phyloP scores from a whole-genome alignment of 2,329 filamentous ascomycete species.

The Epichloe sp. region DNA sequence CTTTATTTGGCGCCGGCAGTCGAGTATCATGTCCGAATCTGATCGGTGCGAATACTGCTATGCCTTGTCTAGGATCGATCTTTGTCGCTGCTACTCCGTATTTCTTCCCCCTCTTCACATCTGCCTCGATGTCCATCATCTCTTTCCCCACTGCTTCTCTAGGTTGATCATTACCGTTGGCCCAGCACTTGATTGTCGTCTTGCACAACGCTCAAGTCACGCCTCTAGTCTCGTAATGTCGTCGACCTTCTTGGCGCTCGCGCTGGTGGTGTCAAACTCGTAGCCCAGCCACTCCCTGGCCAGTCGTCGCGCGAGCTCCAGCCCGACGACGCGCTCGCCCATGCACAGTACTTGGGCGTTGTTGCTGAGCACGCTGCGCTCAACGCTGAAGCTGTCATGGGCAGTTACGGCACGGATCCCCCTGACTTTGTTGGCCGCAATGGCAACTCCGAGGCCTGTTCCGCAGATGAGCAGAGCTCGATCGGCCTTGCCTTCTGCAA shows the following conservation, averaged over 20 bases:
- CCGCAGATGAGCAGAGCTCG: constrained; percentile 74
- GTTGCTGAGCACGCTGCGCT: constrained; percentile 69
- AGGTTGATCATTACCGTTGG: too few species aligned
- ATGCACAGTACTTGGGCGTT: constrained; percentile 80
- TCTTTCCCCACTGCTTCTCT: not conserved
- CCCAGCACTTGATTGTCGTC: too few species aligned
- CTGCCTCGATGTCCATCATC: too few species aligned
- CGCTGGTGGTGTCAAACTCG: constrained; percentile 51
- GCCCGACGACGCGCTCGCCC: constrained; percentile 69
- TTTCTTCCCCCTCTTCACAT: too few species aligned
- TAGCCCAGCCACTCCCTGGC: constrained; percentile 83
- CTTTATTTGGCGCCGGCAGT: not conserved
- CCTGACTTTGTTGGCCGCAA: constrained; percentile 77
- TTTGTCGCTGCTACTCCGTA: not conserved
- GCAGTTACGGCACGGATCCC: constrained; percentile 85
- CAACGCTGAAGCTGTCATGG: constrained; percentile 75
- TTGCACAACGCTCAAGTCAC: too few species aligned
- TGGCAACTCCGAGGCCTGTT: constrained; percentile 76
- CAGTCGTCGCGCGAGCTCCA: constrained; percentile 66
- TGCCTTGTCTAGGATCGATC: not conserved
- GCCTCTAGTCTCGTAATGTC: constrained; percentile 28
- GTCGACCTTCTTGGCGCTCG: constrained; percentile 32
- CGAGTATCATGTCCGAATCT: not conserved
- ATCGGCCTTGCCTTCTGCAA: constrained; percentile 53
- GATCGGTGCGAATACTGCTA: not conserved